phyloP scores from a whole-genome alignment of 768 basidiomycete species.

The Mycena epipterygia region DNA sequence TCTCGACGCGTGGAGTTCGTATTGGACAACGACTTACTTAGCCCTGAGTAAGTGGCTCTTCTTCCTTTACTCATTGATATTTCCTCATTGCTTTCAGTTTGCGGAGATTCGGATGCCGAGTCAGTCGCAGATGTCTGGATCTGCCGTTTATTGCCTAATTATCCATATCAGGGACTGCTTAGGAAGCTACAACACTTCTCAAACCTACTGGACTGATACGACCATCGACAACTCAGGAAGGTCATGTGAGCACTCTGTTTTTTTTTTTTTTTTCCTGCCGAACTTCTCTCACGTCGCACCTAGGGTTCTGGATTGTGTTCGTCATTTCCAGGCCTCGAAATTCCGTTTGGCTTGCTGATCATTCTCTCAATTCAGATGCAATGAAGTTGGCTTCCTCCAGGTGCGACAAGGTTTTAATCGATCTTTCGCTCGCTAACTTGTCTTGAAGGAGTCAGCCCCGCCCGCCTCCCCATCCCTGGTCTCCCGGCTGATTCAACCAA shows the following conservation, averaged over 20 bases:
- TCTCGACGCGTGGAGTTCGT: conserved; percentile 70
- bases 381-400: conserved; percentile 75
- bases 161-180: conserved; percentile 52
- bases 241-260: conserved; percentile 53
- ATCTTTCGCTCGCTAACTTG: not conserved
- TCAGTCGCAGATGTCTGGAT: conserved; percentile 45
- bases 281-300: not conserved
- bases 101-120: conserved; percentile 61
- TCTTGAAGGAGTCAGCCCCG: conserved; percentile 58
- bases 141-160: not conserved
- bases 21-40: conserved; percentile 67
- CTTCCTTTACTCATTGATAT: not conserved
- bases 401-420: conserved; percentile 35
- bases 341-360: not conserved
- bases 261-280: not conserved
- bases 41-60: conserved; percentile 55
- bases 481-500: conserved; percentile 65
- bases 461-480: conserved; percentile 59
- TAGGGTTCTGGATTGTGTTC: conserved; percentile 77
- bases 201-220: conserved; percentile 65
- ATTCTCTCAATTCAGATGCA: conserved; percentile 61
- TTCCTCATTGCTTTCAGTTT: conserved; percentile 57
- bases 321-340: conserved; percentile 30
- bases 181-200: conserved; percentile 56
- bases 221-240: conserved; percentile 67